Base-by-base conservation (phyloP, 805 yeast genomes). In the Jamesozyma lodderae region DNA sequence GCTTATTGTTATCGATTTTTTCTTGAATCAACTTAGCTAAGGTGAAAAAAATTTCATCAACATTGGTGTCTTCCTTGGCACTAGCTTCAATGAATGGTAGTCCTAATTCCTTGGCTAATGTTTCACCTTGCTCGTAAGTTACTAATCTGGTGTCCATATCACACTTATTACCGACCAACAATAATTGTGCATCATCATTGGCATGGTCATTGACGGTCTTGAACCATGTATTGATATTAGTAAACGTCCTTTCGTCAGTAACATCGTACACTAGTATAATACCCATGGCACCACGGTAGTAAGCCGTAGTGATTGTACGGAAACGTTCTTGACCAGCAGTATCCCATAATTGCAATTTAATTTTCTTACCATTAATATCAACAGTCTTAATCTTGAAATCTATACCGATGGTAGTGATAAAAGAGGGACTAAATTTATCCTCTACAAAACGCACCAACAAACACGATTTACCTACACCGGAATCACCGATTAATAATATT, bases 261-360 rank as follows among this genome's bases (percentile, higher is more conserved):
- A 82, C 90, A 60, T 83, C 94, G 59, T 82, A 83, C 26, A 83
- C 87, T 53, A 83, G 71, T 36, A 82, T 79, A 53, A 83, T 82
- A 46, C 94, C 94, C 79, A 81, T 79, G 41, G 94, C 92, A 41
- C 94, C 94, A 62, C 94, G 76, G 64, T 83, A 83, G 63, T 83
- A 83, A 1, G 94, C 90, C n/a, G 92, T 81, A 35, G 92, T 88
- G 66, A 87, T 87, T 30, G 95, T 85, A 66, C 95, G 76, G 68
- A 87, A 87, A 56, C 96, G 72, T 62, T 87, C 96, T 66, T 87
- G 96, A n/a, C 96, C 96, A 1, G 96, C 96, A 29, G 96, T 87
- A 60, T 87, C 96, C 96, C 96, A 82, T 31, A 90, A 83, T 63
- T 92, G 98, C 59, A 90, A 73, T 67, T 92, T 92, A 64, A 92